Evolutionary conservation across 805 yeast species (phyloP).

Genomic region (Metschnikowia proteae): DNA sequence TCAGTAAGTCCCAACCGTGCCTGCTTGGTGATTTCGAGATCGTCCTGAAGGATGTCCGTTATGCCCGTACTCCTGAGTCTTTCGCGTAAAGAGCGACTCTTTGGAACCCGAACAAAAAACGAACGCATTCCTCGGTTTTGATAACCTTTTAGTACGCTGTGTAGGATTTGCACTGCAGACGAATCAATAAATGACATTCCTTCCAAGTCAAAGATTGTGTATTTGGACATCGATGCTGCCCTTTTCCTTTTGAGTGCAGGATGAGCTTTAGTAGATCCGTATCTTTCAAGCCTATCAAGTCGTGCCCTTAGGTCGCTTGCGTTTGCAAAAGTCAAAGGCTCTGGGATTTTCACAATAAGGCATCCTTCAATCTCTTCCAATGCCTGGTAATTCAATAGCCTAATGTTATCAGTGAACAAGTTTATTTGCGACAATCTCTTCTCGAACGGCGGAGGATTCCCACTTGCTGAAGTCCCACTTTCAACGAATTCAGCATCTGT

Average conservation of each 20-base stretch:
- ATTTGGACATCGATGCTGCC: conserved; percentile 37
- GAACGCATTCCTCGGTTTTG: conserved; percentile 27
- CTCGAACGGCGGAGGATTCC: conserved; percentile 1
- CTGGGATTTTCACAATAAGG: conserved; percentile 40
- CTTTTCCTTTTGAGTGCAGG: conserved; percentile 39
- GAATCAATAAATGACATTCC: conserved; percentile 44
- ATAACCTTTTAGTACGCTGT: conserved; percentile 28
- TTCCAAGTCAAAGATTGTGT: conserved; percentile 38
- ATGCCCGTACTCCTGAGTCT: conserved; percentile 33
- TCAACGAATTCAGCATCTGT: conserved; percentile 14
- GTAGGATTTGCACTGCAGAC: conserved; percentile 38
- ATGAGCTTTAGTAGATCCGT: conserved; percentile 42
- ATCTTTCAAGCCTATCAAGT: conserved; percentile 38
- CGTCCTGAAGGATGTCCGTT: conserved; percentile 21
- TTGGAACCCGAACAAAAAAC: conserved; percentile 36
- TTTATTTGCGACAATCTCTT: conserved; percentile 22
- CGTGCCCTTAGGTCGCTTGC: conserved; percentile 37
- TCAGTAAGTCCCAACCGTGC: conserved; percentile 11
- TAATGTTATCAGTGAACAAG: conserved; percentile 31
- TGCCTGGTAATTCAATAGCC: conserved; percentile 33
- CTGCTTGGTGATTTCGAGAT: conserved; percentile 17
- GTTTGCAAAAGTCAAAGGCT: conserved; percentile 42
- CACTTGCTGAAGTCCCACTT: neutral
- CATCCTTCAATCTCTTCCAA: conserved; percentile 45
- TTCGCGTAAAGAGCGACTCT: conserved; percentile 23